These are phyloP conservation scores for Kernera saxatilis DNA, from an alignment of 345 rosid species.

Conservation along the genomic window DNA sequence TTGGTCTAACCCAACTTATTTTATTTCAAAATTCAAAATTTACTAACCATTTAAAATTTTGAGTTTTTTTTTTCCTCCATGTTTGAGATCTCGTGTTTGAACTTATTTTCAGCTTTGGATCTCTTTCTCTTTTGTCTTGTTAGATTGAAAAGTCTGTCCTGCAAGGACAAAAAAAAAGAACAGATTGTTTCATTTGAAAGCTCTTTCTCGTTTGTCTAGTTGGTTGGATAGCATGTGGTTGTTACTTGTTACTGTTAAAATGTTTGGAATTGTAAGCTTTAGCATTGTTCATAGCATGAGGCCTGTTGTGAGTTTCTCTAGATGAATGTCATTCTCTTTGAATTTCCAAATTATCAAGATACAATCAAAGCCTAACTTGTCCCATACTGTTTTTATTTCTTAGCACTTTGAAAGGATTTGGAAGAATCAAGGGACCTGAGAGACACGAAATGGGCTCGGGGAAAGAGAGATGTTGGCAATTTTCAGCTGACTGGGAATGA, in stretches of 20 bases:
- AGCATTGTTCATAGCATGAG: neutral
- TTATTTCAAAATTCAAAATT: conserved; percentile 5
- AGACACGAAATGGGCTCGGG: neutral
- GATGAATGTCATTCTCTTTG: neutral
- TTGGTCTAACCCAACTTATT: neutral
- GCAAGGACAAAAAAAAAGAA: neutral
- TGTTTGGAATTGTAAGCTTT: neutral
- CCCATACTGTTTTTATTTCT: neutral
- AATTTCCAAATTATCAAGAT: neutral
- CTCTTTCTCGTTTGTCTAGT: neutral
- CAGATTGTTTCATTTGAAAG: neutral
- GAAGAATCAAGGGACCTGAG: neutral
- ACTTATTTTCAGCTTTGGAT: neutral
- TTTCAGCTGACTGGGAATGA: conserved; percentile 3
- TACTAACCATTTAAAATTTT: neutral
- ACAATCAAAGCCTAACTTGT: neutral
- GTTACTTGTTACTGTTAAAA: neutral
- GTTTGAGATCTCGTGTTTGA: neutral
- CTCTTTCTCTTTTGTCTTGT: neutral
- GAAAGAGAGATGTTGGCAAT: neutral
- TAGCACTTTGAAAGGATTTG: neutral
- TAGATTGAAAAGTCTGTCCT: neutral
- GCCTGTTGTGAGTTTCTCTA: neutral
- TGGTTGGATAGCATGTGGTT: neutral
- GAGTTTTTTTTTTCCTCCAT: neutral